Evolutionary conservation across 495 filamentous ascomycete species (phyloP).

Genomic region (Penicillium pulvis): DNA sequence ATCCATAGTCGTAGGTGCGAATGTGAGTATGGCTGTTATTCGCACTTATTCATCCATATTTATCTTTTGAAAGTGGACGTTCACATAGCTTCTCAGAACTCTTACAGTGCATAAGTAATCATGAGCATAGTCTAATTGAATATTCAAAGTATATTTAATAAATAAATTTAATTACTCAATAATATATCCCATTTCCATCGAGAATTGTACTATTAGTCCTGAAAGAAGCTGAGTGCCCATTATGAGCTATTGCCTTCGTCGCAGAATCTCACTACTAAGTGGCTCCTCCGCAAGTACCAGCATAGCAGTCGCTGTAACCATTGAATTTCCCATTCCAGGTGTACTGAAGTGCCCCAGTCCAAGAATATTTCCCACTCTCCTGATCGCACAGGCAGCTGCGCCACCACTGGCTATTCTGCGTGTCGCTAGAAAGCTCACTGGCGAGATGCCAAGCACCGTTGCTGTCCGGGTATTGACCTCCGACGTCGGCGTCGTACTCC

Average conservation of each 20-base stretch:
- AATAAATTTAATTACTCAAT: too few relatives aligned
- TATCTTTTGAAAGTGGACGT: too few relatives aligned
- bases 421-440: not conserved
- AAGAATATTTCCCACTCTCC: not conserved
- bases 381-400: not conserved
- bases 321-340: conserved; percentile 1
- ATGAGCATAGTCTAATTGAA: too few relatives aligned
- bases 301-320: conserved; percentile 3
- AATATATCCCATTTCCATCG: too few relatives aligned
- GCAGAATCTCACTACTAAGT: not conserved
- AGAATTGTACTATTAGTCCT: too few relatives aligned
- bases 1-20: too few relatives aligned
- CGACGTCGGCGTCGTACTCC: conserved; percentile 2
- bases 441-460: conserved; percentile 1
- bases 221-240: too few relatives aligned
- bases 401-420: not conserved
- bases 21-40: too few relatives aligned
- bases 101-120: too few relatives aligned
- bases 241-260: not conserved
- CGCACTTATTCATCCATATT: too few relatives aligned
- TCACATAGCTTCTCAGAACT: too few relatives aligned
- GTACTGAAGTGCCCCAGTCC: not conserved
- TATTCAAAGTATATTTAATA: too few relatives aligned
- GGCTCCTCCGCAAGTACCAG: not conserved
- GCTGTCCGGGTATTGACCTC: conserved; percentile 1